Evolutionary conservation across 257 asterid genomes (phyloP).

Genomic region (Nicotiana paniculata): DNA sequence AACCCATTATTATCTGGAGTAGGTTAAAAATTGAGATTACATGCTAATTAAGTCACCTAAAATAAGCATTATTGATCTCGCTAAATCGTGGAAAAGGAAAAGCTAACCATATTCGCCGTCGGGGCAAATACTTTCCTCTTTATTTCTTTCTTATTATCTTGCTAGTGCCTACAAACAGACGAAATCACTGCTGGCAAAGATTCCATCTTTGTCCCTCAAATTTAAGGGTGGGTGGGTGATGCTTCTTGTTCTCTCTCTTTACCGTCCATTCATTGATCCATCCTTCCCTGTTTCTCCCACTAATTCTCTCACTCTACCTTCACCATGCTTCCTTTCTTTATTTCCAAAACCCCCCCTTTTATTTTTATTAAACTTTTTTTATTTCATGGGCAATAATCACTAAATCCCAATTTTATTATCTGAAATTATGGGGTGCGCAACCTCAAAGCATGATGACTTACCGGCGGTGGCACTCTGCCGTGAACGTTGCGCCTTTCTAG

Average conservation of each 20-base stretch:
- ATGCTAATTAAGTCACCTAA: neutral
- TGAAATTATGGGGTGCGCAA: slow-evolving; percentile 73
- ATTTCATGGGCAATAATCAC: too few species aligned
- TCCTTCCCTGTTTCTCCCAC: slow-evolving; percentile 21
- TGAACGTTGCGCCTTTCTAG: slow-evolving; percentile 72
- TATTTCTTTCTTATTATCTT: neutral
- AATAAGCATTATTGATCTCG: neutral
- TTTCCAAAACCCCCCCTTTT: neutral
- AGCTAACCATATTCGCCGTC: neutral
- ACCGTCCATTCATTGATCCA: slow-evolving; percentile 11
- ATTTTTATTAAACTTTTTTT: neutral
- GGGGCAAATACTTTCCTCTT: slow-evolving; percentile 4
- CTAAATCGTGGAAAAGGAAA: neutral
- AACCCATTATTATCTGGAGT: neutral
- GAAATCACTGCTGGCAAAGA: slow-evolving; percentile 44
- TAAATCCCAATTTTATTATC: neutral
- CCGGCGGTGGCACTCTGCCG: slow-evolving; percentile 89
- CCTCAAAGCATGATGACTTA: slow-evolving; percentile 74
- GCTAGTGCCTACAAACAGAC: slow-evolving; percentile 31
- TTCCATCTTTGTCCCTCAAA: slow-evolving; percentile 11
- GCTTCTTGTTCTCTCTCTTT: slow-evolving; percentile 22
- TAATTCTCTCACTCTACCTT: slow-evolving; percentile 17
- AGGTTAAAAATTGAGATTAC: neutral
- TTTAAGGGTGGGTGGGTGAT: neutral
- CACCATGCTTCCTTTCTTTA: slow-evolving; percentile 24